A percentile compares a stretch with the other conserved stretches of the same genome.
These are phyloP conservation scores for Hemisphaericaspora lyxosophila DNA, from an alignment of 1,139 yeast genomes.

Conservation along the genomic window DNA sequence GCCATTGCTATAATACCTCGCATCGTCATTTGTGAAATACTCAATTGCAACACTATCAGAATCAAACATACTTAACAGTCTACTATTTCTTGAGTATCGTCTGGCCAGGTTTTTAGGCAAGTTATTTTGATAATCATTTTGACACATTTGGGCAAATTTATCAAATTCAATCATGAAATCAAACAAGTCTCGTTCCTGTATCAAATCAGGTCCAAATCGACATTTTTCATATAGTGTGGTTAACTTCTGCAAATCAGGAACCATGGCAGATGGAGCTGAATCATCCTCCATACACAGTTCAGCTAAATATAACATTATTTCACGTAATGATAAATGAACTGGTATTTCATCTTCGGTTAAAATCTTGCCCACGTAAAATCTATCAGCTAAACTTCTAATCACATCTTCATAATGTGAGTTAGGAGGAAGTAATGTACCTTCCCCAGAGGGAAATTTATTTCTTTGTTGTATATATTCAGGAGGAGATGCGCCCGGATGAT, in stretches of 20 bases:
- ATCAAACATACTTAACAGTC: slow-evolving; percentile 5
- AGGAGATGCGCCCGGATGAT: slow-evolving; percentile 65
- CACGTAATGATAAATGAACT: slow-evolving; percentile 46
- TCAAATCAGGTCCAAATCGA: slow-evolving; percentile 64
- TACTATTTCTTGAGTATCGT: slow-evolving; percentile 8
- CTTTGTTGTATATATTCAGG: slow-evolving; percentile 39
- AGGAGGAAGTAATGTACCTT: slow-evolving; percentile 51
- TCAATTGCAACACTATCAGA: slow-evolving; percentile 7
- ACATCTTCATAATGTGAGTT: slow-evolving; percentile 66
- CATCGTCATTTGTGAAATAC: slow-evolving; percentile 8
- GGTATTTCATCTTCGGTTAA: slow-evolving; percentile 41
- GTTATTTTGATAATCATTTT: slow-evolving; percentile 15
- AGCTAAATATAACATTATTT: slow-evolving; percentile 32
- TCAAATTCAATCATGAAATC: slow-evolving; percentile 50
- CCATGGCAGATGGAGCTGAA: not conserved
- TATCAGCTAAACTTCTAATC: slow-evolving; percentile 55
- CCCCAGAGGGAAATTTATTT: slow-evolving; percentile 25
- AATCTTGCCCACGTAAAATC: slow-evolving; percentile 42
- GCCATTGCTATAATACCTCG: slow-evolving; percentile 7
- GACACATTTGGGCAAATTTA: slow-evolving; percentile 19
- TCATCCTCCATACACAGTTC: slow-evolving; percentile 8
- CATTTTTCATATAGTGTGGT: slow-evolving; percentile 65
- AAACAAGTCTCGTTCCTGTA: slow-evolving; percentile 60
- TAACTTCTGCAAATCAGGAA: slow-evolving; percentile 31
- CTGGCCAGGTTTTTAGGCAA: slow-evolving; percentile 11